Evolutionary conservation across 176 grass and related monocot species (phyloP), one percentile per base, ranked within the genome.

Genomic region (Tuctoria greenei): DNA sequence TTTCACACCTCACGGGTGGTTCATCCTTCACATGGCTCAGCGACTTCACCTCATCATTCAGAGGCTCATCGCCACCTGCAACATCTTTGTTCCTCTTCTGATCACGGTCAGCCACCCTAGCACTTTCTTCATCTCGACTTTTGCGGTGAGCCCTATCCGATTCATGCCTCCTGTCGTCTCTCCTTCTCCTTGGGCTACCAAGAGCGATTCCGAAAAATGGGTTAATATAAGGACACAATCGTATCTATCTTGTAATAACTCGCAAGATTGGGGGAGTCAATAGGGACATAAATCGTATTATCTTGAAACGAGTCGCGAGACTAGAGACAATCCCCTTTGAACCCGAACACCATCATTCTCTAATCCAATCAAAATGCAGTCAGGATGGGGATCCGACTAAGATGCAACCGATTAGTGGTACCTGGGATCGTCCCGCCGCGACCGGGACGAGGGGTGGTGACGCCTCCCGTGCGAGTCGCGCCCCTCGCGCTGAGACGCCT

Each of bases 371-470:
- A 10, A 60, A 78, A 27, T 55, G 61, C 52, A 52, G 43, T 9
- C 16, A 40, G 65, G 85, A 71, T 57, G 51, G 43, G 41, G 49
- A 66, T 23, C 42, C 42, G 34, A 63, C 0, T 64, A 41, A 46
- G 6, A 68, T 31, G 38, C n/a, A 6, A 34, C 4, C 21, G 57
- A n/a, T 72, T 75, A 65, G 66, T 71, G 75, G 71, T 66, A 88
- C 90, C 83, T 93, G 61, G 76, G 86, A 40, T 89, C 74, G 73
- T 81, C 84, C 69, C 69, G 71, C 67, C 74, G 81, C n/a, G 75
- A 78, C 67, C 84, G 77, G 24, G 74, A 84, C 10, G 81, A 81
- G 36, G 87, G 82, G 50, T 79, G 59, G 59, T 44, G 73, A 60
- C 81, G 87, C 62, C 81, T 82, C 14, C 78, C 73, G 69, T 75